These are phyloP conservation scores for Thinopyrum elongatum DNA, from an alignment of 176 grass and related monocot genomes.

Conservation along the genomic window DNA sequence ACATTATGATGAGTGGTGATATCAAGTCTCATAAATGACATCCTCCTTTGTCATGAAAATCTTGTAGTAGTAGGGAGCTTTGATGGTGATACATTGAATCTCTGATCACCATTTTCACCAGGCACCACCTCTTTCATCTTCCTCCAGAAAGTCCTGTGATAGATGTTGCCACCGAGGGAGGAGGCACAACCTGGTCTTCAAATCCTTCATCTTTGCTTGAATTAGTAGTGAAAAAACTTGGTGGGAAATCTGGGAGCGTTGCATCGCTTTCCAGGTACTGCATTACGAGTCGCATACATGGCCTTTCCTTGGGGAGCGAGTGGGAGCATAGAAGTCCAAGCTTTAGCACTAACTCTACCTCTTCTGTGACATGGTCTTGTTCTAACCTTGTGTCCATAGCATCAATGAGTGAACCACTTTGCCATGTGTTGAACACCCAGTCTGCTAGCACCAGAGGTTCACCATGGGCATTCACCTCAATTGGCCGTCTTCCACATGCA, in stretches of 20 bases:
- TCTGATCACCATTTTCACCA: neutral
- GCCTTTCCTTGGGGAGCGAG: neutral
- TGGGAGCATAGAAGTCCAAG: conserved; percentile 24
- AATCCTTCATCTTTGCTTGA: neutral
- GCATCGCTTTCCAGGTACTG: neutral
- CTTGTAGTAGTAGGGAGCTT: neutral
- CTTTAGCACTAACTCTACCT: conserved; percentile 1
- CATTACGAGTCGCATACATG: neutral
- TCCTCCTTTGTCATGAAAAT: neutral
- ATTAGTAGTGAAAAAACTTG: conserved; percentile 6
- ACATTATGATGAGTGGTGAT: neutral
- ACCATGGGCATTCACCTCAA: neutral
- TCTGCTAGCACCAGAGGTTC: neutral
- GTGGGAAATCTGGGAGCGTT: neutral
- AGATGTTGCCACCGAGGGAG: neutral
- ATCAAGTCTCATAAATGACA: neutral
- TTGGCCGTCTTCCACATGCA: neutral
- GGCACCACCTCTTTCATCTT: neutral
- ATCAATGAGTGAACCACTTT: neutral
- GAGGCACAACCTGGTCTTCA: neutral
- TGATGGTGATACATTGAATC: neutral
- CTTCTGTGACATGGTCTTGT: neutral
- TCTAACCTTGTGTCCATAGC: neutral
- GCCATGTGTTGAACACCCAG: neutral
- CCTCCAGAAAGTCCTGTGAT: neutral